Evolutionary conservation across 352 stramenopile genomes (phyloP).

Genomic region (Saprolegnia parasitica): DNA sequence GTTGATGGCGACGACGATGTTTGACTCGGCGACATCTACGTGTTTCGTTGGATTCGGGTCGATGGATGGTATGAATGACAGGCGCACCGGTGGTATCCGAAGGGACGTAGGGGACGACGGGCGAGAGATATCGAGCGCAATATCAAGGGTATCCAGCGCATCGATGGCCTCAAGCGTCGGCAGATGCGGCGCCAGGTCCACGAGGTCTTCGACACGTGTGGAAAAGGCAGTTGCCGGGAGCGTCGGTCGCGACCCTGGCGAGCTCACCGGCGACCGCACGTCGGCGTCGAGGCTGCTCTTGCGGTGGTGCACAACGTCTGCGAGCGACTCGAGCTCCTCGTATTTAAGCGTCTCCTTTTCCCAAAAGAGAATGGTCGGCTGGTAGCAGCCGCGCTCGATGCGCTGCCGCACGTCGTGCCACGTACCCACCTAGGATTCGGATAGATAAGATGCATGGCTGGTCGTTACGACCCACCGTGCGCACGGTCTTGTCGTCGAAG

Average conservation of each 20-base stretch:
- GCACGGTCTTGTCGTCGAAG: constrained; percentile 81
- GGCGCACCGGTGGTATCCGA: too few relatives aligned
- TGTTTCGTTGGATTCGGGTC: constrained; percentile 22
- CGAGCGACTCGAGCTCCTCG: constrained; percentile 57
- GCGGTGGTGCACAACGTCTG: constrained; percentile 67
- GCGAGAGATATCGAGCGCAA: neutral
- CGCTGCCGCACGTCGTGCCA: constrained; percentile 68
- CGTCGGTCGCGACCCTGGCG: neutral
- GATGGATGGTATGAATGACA: neutral
- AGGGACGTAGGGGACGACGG: neutral
- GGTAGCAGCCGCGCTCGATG: constrained; percentile 73
- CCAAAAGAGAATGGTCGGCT: constrained; percentile 79
- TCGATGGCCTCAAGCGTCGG: constrained; percentile 1
- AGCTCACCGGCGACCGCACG: constrained; percentile 34
- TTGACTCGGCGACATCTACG: neutral
- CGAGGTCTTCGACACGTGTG: constrained; percentile 19
- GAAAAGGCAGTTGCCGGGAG: neutral
- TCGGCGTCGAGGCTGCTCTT: constrained; percentile 41
- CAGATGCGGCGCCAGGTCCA: constrained; percentile 15
- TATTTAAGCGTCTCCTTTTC: constrained; percentile 65
- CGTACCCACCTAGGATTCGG: constrained; percentile 41
- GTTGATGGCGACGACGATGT: too few relatives aligned
- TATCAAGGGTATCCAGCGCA: neutral
- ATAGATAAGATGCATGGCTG: neutral
- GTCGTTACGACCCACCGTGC: constrained; percentile 25